Conservation (phyloP, 139 green algal species). For the Coelastrella sp. region DNA sequence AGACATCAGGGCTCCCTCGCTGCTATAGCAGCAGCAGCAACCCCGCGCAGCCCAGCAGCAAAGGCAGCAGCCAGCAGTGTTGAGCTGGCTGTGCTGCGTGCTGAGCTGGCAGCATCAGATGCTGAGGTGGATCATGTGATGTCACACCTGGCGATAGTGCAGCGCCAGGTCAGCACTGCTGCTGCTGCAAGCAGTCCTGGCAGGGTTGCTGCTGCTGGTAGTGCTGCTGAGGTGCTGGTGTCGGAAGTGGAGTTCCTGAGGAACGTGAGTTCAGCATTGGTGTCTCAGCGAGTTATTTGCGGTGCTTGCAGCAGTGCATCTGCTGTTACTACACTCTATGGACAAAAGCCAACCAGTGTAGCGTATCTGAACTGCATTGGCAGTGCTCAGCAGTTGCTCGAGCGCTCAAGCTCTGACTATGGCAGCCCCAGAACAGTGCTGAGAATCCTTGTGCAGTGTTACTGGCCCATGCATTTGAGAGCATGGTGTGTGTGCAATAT, state of each 20-base stretch:
- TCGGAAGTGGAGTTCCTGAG: constrained; percentile 62
- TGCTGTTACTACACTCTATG: background rate
- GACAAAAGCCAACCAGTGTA: too few relatives aligned
- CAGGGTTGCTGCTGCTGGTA: background rate
- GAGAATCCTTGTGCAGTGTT: too few relatives aligned
- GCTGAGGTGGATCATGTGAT: constrained; percentile 59
- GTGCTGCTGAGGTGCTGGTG: background rate
- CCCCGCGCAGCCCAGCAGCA: background rate
- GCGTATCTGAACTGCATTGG: too few relatives aligned
- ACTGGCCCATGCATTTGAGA: too few relatives aligned
- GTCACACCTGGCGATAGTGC: constrained; percentile 66
- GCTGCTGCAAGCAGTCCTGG: background rate
- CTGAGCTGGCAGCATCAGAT: constrained; percentile 65
- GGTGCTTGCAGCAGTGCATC: background rate
- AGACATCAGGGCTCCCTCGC: background rate
- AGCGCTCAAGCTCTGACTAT: too few relatives aligned
- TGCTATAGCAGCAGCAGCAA: background rate
- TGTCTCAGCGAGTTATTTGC: too few relatives aligned
- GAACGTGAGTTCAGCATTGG: constrained; percentile 1
- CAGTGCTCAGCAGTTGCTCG: too few relatives aligned
- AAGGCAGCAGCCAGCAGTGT: background rate
- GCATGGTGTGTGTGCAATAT: too few relatives aligned
- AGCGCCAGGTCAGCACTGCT: constrained; percentile 45
- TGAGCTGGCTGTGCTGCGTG: constrained; percentile 41
- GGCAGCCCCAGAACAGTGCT: too few relatives aligned